Evolutionary conservation across 495 filamentous ascomycete genomes (phyloP), one percentile per base, ranked within the genome.

Genomic region (Xylaria nigripes): DNA sequence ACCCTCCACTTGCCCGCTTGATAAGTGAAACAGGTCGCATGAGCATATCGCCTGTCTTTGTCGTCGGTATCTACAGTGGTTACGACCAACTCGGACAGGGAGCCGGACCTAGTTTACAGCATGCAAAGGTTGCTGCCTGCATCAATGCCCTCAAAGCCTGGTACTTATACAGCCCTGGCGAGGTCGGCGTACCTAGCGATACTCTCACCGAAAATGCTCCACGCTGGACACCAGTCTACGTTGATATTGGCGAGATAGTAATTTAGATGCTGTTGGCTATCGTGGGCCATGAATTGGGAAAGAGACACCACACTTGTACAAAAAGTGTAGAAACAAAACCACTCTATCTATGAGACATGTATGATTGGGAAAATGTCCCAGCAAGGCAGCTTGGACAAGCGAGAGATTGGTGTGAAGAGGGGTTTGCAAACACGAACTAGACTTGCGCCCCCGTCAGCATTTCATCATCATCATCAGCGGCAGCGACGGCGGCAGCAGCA

Each of bases 31-130:
- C 93, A 15, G 93, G 93, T 63, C 80, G 94, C 50, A 67, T 75
- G 61, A 89, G 82, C 58, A 80, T 87, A 64, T 81, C 84, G 58
- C 92, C 93, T 8, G 93, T 97, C 32, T 97, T 87, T 62, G 81
- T 95, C n/a, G 89, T 98, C 13, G 94, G 92, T 22, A 89, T 97
- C 51, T 98, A 84, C 73, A 87, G 83, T 38, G 94, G 92, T 19
- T 70, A 78, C 52, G 90, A 97, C 63, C 86, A 89, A 78, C 74
- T 98, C 45, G 91, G 93, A 49, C 92, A 97, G 70, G 94, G 82
- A 27, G 73, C 81, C 53, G 93, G 85, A 32, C 69, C 80, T 46
- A 87, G 78, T 70, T 73, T 97, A 53, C 70, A 87, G 51, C 81
- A 88, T 68, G 92, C 87, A 50, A 82, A 87, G 58, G 75, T 77